Evolutionary conservation across 352 stramenopile species (phyloP), one percentile per base, ranked within the genome.

Genomic region (Peronospora destructor): DNA sequence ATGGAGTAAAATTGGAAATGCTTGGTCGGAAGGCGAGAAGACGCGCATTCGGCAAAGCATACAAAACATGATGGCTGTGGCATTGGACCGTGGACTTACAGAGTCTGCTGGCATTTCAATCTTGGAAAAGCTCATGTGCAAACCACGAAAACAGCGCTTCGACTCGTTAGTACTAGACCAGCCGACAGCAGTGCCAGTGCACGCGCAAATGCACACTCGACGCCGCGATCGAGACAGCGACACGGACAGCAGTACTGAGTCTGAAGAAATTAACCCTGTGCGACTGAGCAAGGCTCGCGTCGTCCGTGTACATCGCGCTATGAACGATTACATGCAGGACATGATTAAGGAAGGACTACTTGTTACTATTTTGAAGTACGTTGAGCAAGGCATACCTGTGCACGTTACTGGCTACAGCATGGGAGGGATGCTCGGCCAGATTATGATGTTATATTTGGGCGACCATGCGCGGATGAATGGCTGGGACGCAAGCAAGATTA

Each of bases 361-460:
- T 2, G 79, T 90, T 37, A 63, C 76, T 33, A 74, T 91, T 60
- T 61, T 88, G 45, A 64, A 73, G 55, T 91, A 90, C 44, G 76
- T 93, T 14, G 62, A 80, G 46, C 60, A 74, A 16, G 79, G 77
- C n/a, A 64, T 82, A 8, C 68, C 79, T 3, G 71, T 93, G 54
- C 77, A 91, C 56, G 68, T 93, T 28, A 93, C 82, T 9, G 82
- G 82, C 4, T 93, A 93, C 62, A 88, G 74, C 42, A 93, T 93
- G 82, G 82, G 82, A 6, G 82, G 82, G 7, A 88, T 88, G 76
- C 62, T 91, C 3, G 76, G 77, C 5, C 76, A 91, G 47, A 48
- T 91, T 7, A 62, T 88, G n/a, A 85, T 88, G 73, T 52, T 91
- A 10, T 84, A 88, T 40, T 52, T 88, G 39, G 80, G 80, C 25